Evolutionary conservation across 225 moss, liverwort and hornwort species (phyloP), one percentile per base, ranked within the genome.

Genomic region (Takakia lepidozioides): DNA sequence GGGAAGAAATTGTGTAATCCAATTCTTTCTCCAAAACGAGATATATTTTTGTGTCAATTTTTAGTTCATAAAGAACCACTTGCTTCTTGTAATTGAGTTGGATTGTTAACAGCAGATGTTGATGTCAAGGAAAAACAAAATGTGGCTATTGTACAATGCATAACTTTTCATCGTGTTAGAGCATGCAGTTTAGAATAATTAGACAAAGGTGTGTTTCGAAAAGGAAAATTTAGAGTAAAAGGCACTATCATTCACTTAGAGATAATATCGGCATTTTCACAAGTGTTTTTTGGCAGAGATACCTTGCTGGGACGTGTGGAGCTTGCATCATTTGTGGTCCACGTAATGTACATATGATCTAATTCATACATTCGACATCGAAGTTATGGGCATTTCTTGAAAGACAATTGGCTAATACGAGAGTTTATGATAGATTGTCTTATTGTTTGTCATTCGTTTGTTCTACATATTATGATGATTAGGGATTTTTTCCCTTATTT

Each of bases 391-490:
- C 29, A 16, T 50, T 28, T 16, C 14, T n/a, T 50, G 17, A 32
- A 29, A 16, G 5, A 14, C 1, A 29, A 14, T 34, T 32, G 49
- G 30, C n/a, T 50, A 17, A 18, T 11, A 5, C 5, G 45, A 21
- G 45, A 46, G 15, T 10, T 4, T 46, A 14, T 21, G 18, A 8
- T 46, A 10, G 45, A 46, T 21, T 3, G 3, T 46, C 14, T 46
- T 9, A 21, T 46, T 28, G 6, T 30, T 46, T 50, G 18, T 30
- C 27, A 50, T 16, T 18, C 17, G 19, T 10, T 18, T 46, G 45
- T 46, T 21, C 45, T 46, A 5, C 45, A 46, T 29, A 50, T 34
- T 1, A 50, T 50, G 23, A 46, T 46, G 45, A 50, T 50, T 17
- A 4, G 4, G 13, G 29, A 32, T 5, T 50, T 16, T 16, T 34